These are phyloP conservation scores for Sisymbrium irio DNA, from an alignment of 345 rosid species.

Conservation along the genomic window DNA sequence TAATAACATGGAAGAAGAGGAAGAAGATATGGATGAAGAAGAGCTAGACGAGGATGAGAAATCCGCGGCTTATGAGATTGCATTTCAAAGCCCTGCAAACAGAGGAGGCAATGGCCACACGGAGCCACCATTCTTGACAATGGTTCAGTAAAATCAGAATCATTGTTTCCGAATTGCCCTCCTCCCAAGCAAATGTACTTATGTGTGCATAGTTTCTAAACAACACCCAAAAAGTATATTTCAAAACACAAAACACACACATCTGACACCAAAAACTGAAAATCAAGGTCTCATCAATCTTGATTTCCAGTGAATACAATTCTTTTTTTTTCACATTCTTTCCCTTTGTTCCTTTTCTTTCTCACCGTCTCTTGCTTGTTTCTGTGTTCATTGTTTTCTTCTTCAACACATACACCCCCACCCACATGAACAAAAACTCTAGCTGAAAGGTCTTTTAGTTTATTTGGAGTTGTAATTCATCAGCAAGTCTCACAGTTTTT, in stretches of 20 bases:
- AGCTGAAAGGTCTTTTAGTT: slow-evolving; percentile 32
- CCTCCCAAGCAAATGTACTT: slow-evolving; percentile 34
- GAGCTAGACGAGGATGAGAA: slow-evolving; percentile 50
- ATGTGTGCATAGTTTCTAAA: slow-evolving; percentile 43
- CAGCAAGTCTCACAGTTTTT: slow-evolving; percentile 30
- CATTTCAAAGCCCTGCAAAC: slow-evolving; percentile 47
- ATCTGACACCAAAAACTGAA: slow-evolving; percentile 29
- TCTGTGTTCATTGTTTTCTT: slow-evolving; percentile 26
- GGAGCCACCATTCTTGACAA: slow-evolving; percentile 54
- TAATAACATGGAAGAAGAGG: slow-evolving; percentile 36
- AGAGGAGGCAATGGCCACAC: slow-evolving; percentile 54
- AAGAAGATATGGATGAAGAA: slow-evolving; percentile 43
- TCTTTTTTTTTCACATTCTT: slow-evolving; percentile 30
- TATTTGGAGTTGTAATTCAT: slow-evolving; percentile 36
- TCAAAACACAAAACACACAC: slow-evolving; percentile 32
- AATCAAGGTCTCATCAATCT: slow-evolving; percentile 7
- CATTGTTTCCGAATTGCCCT: neutral
- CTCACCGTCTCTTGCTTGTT: slow-evolving; percentile 23
- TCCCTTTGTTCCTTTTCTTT: slow-evolving; percentile 18
- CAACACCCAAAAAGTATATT: slow-evolving; percentile 1
- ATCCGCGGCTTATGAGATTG: slow-evolving; percentile 52
- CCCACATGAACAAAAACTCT: slow-evolving; percentile 33
- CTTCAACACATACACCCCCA: slow-evolving; percentile 6
- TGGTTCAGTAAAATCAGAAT: slow-evolving; percentile 46
- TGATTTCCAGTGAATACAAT: slow-evolving; percentile 30